Conservation (phyloP, 805 yeast genomes). For the Saturnispora saitoi region DNA sequence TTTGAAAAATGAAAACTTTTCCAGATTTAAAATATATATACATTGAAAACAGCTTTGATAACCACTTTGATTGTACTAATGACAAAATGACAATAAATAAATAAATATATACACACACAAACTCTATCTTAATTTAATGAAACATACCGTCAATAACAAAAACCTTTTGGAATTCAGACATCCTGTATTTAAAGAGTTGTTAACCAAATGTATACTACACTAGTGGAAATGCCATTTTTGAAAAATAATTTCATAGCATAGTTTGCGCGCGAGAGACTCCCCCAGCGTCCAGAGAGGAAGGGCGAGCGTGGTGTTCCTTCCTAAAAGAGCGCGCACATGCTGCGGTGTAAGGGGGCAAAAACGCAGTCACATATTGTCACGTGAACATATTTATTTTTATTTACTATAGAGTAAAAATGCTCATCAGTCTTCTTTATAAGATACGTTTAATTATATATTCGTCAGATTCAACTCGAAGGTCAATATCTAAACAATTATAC, state of each 20-base stretch:
- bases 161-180: constrained; percentile 92
- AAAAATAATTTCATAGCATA: neutral
- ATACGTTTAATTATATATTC: neutral
- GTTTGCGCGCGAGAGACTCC: neutral
- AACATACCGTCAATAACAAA: constrained; percentile 92
- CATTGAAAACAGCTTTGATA: too few species aligned
- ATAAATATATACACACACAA: too few species aligned
- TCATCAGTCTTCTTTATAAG: neutral
- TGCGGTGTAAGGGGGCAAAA: constrained; percentile 6
- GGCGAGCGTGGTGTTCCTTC: neutral
- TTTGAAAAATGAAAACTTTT: too few species aligned
- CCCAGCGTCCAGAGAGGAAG: neutral
- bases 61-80: too few species aligned
- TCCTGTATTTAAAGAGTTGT: constrained; percentile 19
- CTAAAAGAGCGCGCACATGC: neutral
- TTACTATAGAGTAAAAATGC: neutral
- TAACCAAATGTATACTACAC: neutral
- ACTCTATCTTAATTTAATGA: too few species aligned
- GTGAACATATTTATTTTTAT: neutral
- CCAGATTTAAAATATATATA: too few species aligned
- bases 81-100: too few species aligned
- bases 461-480: neutral
- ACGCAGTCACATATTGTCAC: constrained; percentile 3
- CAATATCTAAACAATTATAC: neutral
- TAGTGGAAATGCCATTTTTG: neutral